Evolutionary conservation across 352 stramenopile species (phyloP).

Genomic region (Phytophthora cryptogea): DNA sequence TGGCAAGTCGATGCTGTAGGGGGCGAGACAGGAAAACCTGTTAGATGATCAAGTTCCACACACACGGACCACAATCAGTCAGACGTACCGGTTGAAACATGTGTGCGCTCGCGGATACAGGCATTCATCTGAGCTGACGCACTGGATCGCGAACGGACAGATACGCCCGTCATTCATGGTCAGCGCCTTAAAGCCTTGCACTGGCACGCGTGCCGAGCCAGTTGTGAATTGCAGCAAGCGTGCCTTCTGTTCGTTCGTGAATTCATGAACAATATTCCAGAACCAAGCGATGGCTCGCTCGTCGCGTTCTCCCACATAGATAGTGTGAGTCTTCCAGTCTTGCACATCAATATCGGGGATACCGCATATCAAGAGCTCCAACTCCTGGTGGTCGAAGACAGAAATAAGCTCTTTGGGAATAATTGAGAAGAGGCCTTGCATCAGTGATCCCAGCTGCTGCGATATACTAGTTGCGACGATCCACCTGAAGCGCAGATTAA

Average conservation of each 20-base stretch:
- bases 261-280: slow-evolving; percentile 95
- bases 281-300: slow-evolving; percentile 96
- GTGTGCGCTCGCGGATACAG: slow-evolving; percentile 85
- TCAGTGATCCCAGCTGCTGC: slow-evolving; percentile 92
- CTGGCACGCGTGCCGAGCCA: slow-evolving; percentile 94
- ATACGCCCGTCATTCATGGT: slow-evolving; percentile 90
- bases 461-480: slow-evolving; percentile 83
- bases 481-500: slow-evolving; percentile 92
- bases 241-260: slow-evolving; percentile 95
- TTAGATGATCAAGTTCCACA: slow-evolving; percentile 2
- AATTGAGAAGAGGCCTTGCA: slow-evolving; percentile 97
- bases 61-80: neutral
- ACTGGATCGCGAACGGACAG: slow-evolving; percentile 87
- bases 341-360: slow-evolving; percentile 97
- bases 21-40: slow-evolving; percentile 6
- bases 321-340: slow-evolving; percentile 97
- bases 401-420: slow-evolving; percentile 93
- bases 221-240: slow-evolving; percentile 98
- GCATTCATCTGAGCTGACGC: slow-evolving; percentile 78
- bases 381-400: slow-evolving; percentile 97
- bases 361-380: slow-evolving; percentile 98
- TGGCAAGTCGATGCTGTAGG: slow-evolving; percentile 71
- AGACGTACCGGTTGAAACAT: slow-evolving; percentile 84
- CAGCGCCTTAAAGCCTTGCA: slow-evolving; percentile 87
- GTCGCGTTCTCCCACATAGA: slow-evolving; percentile 91